phyloP scores from a whole-genome alignment of 116 monocot species.

The Phalaenopsis hybrid region DNA sequence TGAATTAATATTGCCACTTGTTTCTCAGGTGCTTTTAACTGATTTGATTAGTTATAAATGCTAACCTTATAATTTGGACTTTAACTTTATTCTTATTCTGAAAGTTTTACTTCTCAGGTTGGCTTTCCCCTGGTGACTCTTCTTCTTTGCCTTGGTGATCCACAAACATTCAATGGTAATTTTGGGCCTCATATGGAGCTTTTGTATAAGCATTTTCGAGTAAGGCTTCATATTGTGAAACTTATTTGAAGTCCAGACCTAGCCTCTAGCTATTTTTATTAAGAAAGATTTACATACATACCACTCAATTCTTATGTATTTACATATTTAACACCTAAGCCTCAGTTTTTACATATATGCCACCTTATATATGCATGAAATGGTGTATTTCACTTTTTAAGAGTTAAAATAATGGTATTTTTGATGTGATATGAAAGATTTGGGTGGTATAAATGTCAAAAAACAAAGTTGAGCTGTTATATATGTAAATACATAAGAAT shows the following conservation, averaged over 20 bases:
- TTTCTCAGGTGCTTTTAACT: neutral
- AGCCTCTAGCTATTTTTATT: neutral
- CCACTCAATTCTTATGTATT: too few species aligned
- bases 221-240: conserved; percentile 21
- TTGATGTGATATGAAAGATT: too few species aligned
- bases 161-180: conserved; percentile 70
- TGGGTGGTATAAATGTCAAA: too few species aligned
- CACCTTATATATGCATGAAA: too few species aligned
- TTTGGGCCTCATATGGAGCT: conserved; percentile 83
- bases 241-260: neutral
- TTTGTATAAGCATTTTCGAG: conserved; percentile 89
- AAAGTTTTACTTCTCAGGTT: conserved; percentile 45
- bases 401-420: too few species aligned
- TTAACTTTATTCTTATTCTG: neutral
- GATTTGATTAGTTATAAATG: neutral
- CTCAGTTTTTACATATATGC: too few species aligned
- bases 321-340: too few species aligned
- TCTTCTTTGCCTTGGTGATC: conserved; percentile 97
- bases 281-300: too few species aligned
- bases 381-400: too few species aligned
- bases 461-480: too few species aligned
- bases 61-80: neutral
- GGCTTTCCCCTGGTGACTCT: conserved; percentile 91
- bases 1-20: neutral
- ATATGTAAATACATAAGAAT: too few species aligned